These are phyloP conservation scores for Lasiosphaeriaceae sp. DNA, from an alignment of 495 filamentous ascomycete genomes.

Conservation along the genomic window DNA sequence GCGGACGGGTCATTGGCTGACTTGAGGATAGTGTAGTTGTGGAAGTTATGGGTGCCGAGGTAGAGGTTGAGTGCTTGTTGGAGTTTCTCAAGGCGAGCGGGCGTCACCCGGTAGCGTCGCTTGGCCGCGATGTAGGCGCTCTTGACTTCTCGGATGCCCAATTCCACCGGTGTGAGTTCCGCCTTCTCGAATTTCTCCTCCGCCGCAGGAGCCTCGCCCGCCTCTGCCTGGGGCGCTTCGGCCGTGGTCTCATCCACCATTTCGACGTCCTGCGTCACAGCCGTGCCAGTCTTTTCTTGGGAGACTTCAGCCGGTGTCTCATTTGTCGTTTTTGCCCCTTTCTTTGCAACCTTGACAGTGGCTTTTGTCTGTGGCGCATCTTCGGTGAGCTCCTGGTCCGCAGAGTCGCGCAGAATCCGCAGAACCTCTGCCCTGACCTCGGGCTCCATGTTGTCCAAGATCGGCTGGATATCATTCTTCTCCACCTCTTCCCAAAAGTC, in stretches of 20 bases:
- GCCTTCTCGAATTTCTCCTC: neutral
- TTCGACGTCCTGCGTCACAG: slow-evolving; percentile 4
- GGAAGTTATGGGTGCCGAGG: slow-evolving; percentile 80
- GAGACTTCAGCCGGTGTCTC: neutral
- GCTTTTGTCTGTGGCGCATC: slow-evolving; percentile 5
- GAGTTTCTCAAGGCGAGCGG: slow-evolving; percentile 63
- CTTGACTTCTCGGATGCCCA: slow-evolving; percentile 70
- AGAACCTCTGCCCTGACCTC: slow-evolving; percentile 40
- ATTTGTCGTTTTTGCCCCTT: slow-evolving; percentile 9
- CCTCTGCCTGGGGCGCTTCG: neutral
- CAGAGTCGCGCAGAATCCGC: slow-evolving; percentile 34
- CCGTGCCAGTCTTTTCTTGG: slow-evolving; percentile 3
- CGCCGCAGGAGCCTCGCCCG: neutral
- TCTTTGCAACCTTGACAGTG: slow-evolving; percentile 5
- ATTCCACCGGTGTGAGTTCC: slow-evolving; percentile 48
- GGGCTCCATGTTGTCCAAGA: slow-evolving; percentile 52
- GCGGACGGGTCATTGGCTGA: slow-evolving; percentile 70
- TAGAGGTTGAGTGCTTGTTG: slow-evolving; percentile 68
- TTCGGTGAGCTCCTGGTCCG: slow-evolving; percentile 25
- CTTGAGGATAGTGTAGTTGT: slow-evolving; percentile 96
- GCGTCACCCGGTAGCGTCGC: slow-evolving; percentile 73
- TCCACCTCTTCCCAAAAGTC: slow-evolving; percentile 79
- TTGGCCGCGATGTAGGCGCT: slow-evolving; percentile 73
- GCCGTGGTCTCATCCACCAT: slow-evolving; percentile 6
- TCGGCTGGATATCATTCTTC: slow-evolving; percentile 67